phyloP scores from a whole-genome alignment of 306 rosid genomes.

The Dalbergia cultrata region DNA sequence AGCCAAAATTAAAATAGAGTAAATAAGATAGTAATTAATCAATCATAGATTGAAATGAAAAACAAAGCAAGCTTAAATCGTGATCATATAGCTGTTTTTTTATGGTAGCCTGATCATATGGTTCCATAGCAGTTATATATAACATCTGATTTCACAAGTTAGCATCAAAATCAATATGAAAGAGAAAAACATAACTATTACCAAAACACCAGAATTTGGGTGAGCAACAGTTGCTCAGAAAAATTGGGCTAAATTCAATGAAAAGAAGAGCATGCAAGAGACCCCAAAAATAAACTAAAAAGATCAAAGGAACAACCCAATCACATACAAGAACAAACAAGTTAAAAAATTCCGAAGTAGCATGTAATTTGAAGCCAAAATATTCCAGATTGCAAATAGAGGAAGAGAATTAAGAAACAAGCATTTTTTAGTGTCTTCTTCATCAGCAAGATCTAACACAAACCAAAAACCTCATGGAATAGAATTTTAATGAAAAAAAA shows the following conservation, averaged over 20 bases:
- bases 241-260: slow-evolving; percentile 19
- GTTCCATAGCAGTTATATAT: neutral
- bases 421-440: slow-evolving; percentile 32
- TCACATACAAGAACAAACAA: neutral
- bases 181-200: slow-evolving; percentile 16
- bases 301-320: neutral
- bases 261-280: neutral
- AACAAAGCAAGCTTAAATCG: slow-evolving; percentile 22
- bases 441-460: slow-evolving; percentile 57
- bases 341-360: neutral
- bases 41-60: slow-evolving; percentile 37
- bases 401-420: slow-evolving; percentile 29
- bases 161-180: slow-evolving; percentile 22
- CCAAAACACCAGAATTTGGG: slow-evolving; percentile 22
- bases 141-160: slow-evolving; percentile 29
- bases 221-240: slow-evolving; percentile 4
- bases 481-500: slow-evolving; percentile 11
- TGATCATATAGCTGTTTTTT: slow-evolving; percentile 14
- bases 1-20: neutral
- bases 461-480: slow-evolving; percentile 3
- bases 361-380: slow-evolving; percentile 14
- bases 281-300: neutral
- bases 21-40: slow-evolving; percentile 11
- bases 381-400: slow-evolving; percentile 27
- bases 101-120: neutral